Evolutionary conservation across 2,329 filamentous ascomycete genomes (phyloP), one percentile per base, ranked within the genome.

Genomic region (Aaosphaeria pasadenensis): DNA sequence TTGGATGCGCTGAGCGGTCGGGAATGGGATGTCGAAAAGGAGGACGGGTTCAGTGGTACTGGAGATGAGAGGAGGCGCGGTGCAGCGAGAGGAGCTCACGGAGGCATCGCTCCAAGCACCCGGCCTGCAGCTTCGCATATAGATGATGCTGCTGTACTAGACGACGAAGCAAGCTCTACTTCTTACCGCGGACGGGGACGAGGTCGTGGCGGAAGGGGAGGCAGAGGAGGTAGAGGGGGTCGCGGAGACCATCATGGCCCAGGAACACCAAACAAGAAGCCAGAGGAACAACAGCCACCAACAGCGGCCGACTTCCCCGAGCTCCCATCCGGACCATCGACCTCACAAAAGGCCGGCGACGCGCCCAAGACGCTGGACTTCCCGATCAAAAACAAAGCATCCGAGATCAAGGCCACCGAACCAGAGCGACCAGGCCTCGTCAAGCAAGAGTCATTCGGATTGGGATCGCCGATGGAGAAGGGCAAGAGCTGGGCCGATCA

Each of bases 21-120:
- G 11, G 83, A 85, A 57, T 86, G 83, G 83, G 83, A 86, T 62
- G 72, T 76, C 4, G 77, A 82, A 54, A 85, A 86, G 66, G 80
- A 84, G 51, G 79, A 82, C 38, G 76, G 80, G 41, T 82, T 72
- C 64, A 57, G 58, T 4, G 62, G 76, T 56, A 72, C 58, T 48
- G 70, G 52, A 53, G 74, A 58, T 57, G 74, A 55, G 63, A 66
- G 60, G 45, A 67, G 72, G 7, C 69, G 75, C 17, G 71, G 74
- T 28, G 76, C 73, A 50, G 64, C 74, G 30, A 68, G 79, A 31
- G 79, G 78, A 7, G 77, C 77, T 53, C 71, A 80, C 54, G 79
- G 79, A 6, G 78, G 74, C 29, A 70, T 81, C 6, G 70, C 70
- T 9, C 39, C 39, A 17, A 40, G 9, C 39, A 9, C 39, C 7